These are phyloP conservation scores for Bruguiera hainesii DNA, from an alignment of 441 rosid genomes.

Conservation along the genomic window DNA sequence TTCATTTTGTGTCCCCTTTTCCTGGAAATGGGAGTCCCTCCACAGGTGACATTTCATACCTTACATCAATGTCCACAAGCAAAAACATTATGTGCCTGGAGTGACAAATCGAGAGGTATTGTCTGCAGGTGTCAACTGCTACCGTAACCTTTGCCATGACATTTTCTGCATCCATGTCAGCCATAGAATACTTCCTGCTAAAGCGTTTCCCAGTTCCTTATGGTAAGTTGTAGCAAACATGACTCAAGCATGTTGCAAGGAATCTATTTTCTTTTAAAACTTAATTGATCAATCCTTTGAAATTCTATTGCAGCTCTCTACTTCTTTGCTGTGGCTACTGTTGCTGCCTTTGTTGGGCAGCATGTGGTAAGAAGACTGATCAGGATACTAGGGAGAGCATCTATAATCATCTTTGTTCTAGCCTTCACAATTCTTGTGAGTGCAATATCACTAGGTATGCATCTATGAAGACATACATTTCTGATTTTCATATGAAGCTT, in stretches of 20 bases:
- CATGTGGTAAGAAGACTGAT: slow-evolving; percentile 44
- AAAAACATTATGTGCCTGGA: background rate
- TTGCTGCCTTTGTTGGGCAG: slow-evolving; percentile 58
- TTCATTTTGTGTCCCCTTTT: slow-evolving; percentile 62
- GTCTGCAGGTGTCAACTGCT: slow-evolving; percentile 53
- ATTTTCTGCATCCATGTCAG: slow-evolving; percentile 63
- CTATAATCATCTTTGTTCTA: slow-evolving; percentile 58
- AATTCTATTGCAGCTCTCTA: slow-evolving; percentile 36
- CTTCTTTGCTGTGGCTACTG: slow-evolving; percentile 39
- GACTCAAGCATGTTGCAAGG: background rate
- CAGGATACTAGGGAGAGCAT: slow-evolving; percentile 50
- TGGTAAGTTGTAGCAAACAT: slow-evolving; percentile 19
- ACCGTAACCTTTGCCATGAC: slow-evolving; percentile 61
- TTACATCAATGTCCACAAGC: background rate
- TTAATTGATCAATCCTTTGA: background rate
- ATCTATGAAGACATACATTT: background rate
- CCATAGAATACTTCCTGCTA: slow-evolving; percentile 50
- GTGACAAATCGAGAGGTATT: background rate
- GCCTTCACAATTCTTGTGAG: slow-evolving; percentile 53
- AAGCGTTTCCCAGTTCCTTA: slow-evolving; percentile 59
- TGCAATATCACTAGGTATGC: slow-evolving; percentile 48
- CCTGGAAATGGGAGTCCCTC: slow-evolving; percentile 61
- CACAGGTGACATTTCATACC: slow-evolving; percentile 37
- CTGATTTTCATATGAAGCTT: background rate
- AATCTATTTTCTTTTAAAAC: background rate